Evolutionary conservation across 176 grass and related monocot species (phyloP), one percentile per base, ranked within the genome.

Genomic region (Carex littledalei): DNA sequence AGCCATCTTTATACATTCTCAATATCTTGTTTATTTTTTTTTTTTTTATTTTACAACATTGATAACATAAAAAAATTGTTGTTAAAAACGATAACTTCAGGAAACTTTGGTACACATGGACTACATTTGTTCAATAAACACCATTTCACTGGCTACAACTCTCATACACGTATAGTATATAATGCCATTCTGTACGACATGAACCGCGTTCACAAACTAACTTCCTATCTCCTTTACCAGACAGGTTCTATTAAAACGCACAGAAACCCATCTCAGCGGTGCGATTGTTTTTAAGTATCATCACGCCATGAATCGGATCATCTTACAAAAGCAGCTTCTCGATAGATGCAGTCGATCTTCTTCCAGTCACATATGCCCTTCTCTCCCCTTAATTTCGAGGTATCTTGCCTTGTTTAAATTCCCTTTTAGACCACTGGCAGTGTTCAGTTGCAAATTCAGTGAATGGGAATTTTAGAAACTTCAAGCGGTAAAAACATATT

Each of bases 241-340:
- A 16, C 29, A 16, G 6, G 22, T 67, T 32, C 22, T 67, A 67
- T 67, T 67, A 67, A 32, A 66, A 29, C 9, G 12, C 16, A 35
- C 14, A 31, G 12, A 9, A n/a, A 71, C 17, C 67, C 9, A 41
- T n/a, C 6, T 1, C 34, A 10, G 0, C 5, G 3, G 66, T 41
- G 4, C 31, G 37, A 7, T 67, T 41, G 65, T 12, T 14, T 69
- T 1, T 20, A 10, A 71, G 17, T 39, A 41, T 41, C 67, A 41
- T 74, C 29, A 11, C 75, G 49, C 22, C 21, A 86, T 86, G 85
- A 78, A 86, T 81, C 85, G 85, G 29, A 41, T 81, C 49, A 81
- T 81, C 77, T 68, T 45, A 31, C 58, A 75, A 22, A 67, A 43
- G 15, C 21, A 60, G 8, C 7, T 85, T 67, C 14, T 54, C 6